Evolutionary conservation across 176 grass and related monocot genomes (phyloP).

Genomic region (Triticum timopheevii): DNA sequence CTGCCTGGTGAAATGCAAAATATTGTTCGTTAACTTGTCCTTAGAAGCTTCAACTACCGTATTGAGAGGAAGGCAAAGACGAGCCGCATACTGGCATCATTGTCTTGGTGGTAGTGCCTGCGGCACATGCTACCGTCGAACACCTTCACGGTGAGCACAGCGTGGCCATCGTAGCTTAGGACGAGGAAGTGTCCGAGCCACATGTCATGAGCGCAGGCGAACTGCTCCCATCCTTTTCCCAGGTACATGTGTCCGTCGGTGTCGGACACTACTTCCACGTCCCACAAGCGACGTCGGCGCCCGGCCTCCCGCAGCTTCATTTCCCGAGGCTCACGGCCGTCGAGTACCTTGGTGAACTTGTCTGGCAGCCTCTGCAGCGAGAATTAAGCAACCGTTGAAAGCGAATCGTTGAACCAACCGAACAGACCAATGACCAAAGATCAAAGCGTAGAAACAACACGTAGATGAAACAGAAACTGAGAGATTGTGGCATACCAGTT

Average conservation of each 20-base stretch:
- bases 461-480: neutral
- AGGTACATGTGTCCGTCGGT: slow-evolving; percentile 22
- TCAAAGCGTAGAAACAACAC: neutral
- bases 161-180: slow-evolving; percentile 27
- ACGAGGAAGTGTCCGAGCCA: slow-evolving; percentile 13
- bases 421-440: neutral
- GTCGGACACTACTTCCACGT: slow-evolving; percentile 1
- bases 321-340: neutral
- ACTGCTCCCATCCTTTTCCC: slow-evolving; percentile 17
- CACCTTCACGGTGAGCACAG: slow-evolving; percentile 22
- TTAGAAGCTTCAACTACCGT: neutral
- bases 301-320: slow-evolving; percentile 26
- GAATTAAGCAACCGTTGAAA: neutral
- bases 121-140: slow-evolving; percentile 34
- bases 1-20: neutral
- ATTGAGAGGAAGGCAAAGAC: neutral
- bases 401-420: neutral
- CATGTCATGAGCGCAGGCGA: slow-evolving; percentile 24
- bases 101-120: neutral
- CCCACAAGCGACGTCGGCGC: neutral
- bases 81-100: neutral
- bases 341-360: slow-evolving; percentile 6
- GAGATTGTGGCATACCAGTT: slow-evolving; percentile 10
- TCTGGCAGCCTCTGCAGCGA: slow-evolving; percentile 23
- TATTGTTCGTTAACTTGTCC: too few species aligned